Conservation (phyloP, 768 basidiomycete species). For the Royoungia palumana region DNA sequence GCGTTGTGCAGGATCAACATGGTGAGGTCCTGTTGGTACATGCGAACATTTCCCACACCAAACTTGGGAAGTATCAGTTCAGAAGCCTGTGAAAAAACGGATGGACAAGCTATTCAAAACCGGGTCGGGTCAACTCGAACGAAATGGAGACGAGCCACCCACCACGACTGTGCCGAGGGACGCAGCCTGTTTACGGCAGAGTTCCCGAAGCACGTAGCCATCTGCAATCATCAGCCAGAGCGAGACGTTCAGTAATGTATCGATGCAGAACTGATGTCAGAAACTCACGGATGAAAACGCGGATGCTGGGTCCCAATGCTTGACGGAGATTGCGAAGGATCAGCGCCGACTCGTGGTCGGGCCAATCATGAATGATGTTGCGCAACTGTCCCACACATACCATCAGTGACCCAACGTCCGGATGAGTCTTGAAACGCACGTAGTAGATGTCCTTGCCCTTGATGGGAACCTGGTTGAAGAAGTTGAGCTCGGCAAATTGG, state of each 20-base stretch:
- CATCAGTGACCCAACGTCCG: too few relatives aligned
- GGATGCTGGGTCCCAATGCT: too few relatives aligned
- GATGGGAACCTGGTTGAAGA: too few relatives aligned
- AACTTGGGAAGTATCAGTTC: conserved; percentile 32
- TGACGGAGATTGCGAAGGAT: too few relatives aligned
- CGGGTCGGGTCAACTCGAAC: background rate
- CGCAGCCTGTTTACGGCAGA: conserved; percentile 14
- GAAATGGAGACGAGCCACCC: background rate
- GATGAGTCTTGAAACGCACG: too few relatives aligned
- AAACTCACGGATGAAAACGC: conserved; percentile 32
- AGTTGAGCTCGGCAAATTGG: too few relatives aligned
- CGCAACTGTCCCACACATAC: too few relatives aligned
- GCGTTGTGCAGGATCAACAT: conserved; percentile 30
- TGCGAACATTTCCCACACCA: conserved; percentile 27
- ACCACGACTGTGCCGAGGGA: conserved; percentile 16
- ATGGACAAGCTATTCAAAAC: background rate
- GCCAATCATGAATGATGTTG: too few relatives aligned
- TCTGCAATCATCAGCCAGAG: too few relatives aligned
- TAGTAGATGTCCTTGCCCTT: too few relatives aligned
- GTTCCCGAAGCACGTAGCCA: conserved; percentile 20
- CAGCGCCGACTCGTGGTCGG: too few relatives aligned
- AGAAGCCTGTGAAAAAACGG: conserved; percentile 24
- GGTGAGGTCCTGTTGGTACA: conserved; percentile 27
- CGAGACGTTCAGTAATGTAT: background rate
- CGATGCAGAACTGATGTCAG: background rate